Conservation (phyloP, 768 basidiomycete species). For the Russula sp. region DNA sequence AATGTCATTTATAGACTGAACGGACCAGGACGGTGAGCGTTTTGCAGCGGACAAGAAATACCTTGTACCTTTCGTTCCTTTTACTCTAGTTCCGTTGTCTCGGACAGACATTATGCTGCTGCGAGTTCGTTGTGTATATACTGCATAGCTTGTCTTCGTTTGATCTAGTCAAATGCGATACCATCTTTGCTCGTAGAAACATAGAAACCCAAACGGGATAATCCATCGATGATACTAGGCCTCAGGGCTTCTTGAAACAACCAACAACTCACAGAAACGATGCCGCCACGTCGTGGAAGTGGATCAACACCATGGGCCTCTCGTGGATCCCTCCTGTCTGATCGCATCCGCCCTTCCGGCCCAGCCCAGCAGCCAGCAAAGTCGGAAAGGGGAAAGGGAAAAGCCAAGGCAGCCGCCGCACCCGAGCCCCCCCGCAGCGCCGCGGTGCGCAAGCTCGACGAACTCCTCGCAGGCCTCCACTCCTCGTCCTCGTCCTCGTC, state of each 20-base stretch:
- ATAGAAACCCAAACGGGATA: no score
- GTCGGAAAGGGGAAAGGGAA: conserved; percentile 12
- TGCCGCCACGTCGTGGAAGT: conserved; percentile 5
- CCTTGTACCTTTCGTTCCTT: not conserved
- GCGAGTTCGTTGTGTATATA: not conserved
- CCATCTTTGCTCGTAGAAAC: not conserved
- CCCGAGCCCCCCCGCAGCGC: conserved; percentile 13
- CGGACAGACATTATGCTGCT: not conserved
- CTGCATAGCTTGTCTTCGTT: not conserved
- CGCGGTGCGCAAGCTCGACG: conserved; percentile 16
- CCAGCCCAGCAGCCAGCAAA: not conserved
- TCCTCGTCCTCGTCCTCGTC: no score
- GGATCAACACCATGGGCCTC: conserved; percentile 4
- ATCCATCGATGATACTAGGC: no score
- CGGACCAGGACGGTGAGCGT: not conserved
- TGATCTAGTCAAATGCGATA: not conserved
- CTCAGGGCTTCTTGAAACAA: no score
- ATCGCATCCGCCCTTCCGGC: conserved; percentile 2
- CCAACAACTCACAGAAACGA: not conserved
- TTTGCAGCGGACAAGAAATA: not conserved
- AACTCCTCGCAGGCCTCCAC: conserved; percentile 7
- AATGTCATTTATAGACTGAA: not conserved
- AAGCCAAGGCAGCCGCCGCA: not conserved
- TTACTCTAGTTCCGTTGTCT: not conserved
- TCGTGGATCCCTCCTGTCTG: not conserved